A percentile compares a stretch with the other conserved stretches of the same genome.
phyloP scores from a whole-genome alignment of 2,329 filamentous ascomycete species.

The Torrubiellomyces zombiae region DNA sequence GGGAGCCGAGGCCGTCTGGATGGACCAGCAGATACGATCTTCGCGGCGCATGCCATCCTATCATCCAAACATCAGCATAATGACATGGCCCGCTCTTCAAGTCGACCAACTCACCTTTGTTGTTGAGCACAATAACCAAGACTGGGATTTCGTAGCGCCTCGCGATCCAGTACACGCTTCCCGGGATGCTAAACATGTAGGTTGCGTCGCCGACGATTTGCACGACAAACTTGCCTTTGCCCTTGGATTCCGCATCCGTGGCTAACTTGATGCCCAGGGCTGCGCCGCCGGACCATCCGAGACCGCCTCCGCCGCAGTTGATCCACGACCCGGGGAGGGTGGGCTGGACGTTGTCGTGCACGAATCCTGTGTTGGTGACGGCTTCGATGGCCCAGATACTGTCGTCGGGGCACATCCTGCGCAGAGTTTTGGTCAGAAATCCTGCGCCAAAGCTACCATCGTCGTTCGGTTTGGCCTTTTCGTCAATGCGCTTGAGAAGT shows the following conservation, averaged over 20 bases:
- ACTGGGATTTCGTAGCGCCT: slow-evolving; percentile 36
- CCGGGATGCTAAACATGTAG: slow-evolving; percentile 36
- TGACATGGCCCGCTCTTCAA: neutral
- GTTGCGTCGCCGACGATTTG: slow-evolving; percentile 42
- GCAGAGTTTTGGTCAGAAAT: slow-evolving; percentile 16
- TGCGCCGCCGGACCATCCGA: slow-evolving; percentile 66
- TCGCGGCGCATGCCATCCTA: slow-evolving; percentile 43
- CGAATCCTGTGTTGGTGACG: slow-evolving; percentile 52
- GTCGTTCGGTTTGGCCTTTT: slow-evolving; percentile 36
- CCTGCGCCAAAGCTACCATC: slow-evolving; percentile 35
- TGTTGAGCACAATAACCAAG: slow-evolving; percentile 38
- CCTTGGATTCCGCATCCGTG: slow-evolving; percentile 23
- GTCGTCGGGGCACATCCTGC: slow-evolving; percentile 19
- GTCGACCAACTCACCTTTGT: slow-evolving; percentile 25
- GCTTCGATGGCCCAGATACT: slow-evolving; percentile 67
- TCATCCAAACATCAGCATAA: slow-evolving; percentile 4
- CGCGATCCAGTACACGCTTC: slow-evolving; percentile 39
- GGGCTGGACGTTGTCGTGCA: slow-evolving; percentile 55
- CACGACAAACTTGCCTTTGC: slow-evolving; percentile 32
- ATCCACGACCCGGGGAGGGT: slow-evolving; percentile 57
- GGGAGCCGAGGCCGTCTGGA: slow-evolving; percentile 36
- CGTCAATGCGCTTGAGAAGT: slow-evolving; percentile 41
- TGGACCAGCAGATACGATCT: slow-evolving; percentile 40
- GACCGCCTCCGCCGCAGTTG: slow-evolving; percentile 65
- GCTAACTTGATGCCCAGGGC: slow-evolving; percentile 65